Conservation (phyloP, 805 yeast species). For the Kodamaea lidongshanica region DNA sequence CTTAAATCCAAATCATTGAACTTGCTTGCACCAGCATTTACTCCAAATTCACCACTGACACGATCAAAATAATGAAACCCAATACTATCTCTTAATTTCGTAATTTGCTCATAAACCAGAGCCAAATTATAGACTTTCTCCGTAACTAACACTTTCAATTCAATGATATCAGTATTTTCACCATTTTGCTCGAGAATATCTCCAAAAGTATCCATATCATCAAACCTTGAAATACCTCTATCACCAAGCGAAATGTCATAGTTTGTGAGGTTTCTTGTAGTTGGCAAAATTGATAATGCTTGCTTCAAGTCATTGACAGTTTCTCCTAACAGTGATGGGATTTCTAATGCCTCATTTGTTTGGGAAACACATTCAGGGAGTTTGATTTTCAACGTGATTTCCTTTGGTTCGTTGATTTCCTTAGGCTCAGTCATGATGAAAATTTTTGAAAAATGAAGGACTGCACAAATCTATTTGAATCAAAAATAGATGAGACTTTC, state of each 20-base stretch:
- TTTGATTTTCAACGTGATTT: slow-evolving; percentile 18
- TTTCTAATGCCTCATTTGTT: slow-evolving; percentile 18
- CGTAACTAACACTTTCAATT: slow-evolving; percentile 39
- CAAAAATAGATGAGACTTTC: no score
- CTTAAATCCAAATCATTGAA: slow-evolving; percentile 38
- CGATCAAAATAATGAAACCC: slow-evolving; percentile 47
- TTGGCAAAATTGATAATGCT: slow-evolving; percentile 51
- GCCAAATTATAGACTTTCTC: slow-evolving; percentile 57
- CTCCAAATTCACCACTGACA: slow-evolving; percentile 35
- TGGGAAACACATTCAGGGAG: slow-evolving; percentile 16
- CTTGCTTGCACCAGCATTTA: slow-evolving; percentile 45
- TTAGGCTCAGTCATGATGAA: no score
- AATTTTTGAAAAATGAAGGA: no score
- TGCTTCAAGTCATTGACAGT: slow-evolving; percentile 52
- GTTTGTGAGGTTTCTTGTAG: slow-evolving; percentile 55
- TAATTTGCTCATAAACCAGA: slow-evolving; percentile 56
- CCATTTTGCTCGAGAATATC: slow-evolving; percentile 23
- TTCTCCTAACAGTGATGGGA: slow-evolving; percentile 36
- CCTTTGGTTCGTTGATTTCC: slow-evolving; percentile 14
- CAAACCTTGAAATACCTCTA: slow-evolving; percentile 25
- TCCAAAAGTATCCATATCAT: slow-evolving; percentile 14
- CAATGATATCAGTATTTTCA: slow-evolving; percentile 16
- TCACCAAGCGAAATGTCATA: slow-evolving; percentile 43
- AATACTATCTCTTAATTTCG: slow-evolving; percentile 54
- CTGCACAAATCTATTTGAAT: no score